Percentiles rank a stretch among this genome's conserved stretches.
Evolutionary conservation across 495 filamentous ascomycete genomes (phyloP).

Genomic region (Xylaria venustula): DNA sequence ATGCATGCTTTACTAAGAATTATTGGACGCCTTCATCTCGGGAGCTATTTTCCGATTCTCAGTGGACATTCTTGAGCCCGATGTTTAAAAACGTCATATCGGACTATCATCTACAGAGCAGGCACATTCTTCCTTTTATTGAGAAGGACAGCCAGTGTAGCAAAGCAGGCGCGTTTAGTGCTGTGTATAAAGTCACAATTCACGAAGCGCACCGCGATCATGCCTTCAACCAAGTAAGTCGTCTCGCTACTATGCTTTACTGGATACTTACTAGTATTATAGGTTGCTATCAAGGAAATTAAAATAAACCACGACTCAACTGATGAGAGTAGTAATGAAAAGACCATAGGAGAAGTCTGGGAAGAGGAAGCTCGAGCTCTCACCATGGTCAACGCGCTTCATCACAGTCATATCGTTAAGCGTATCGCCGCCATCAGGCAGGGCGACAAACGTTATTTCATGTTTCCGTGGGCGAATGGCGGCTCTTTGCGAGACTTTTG

Average conservation of each 20-base stretch:
- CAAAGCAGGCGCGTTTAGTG: background rate
- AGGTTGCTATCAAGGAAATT: background rate
- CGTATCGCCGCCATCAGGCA: background rate
- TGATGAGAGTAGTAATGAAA: no score
- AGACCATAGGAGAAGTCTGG: no score
- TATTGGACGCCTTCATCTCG: no score
- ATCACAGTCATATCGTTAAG: background rate
- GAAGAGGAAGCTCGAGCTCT: background rate
- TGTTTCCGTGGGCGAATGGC: slow-evolving; percentile 18
- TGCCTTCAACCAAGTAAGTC: background rate
- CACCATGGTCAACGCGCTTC: background rate
- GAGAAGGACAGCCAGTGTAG: background rate
- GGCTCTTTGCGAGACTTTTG: slow-evolving; percentile 18
- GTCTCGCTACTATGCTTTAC: background rate
- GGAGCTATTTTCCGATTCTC: no score
- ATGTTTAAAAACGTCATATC: background rate
- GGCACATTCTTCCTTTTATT: background rate
- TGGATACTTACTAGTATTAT: background rate
- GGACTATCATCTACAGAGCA: background rate
- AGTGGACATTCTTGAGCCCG: background rate
- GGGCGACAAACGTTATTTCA: slow-evolving; percentile 2
- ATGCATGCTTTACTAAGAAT: no score
- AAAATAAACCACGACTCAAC: background rate
- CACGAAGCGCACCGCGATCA: background rate
- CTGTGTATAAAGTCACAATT: background rate